These are phyloP conservation scores for Microthyrium microscopicum DNA, from an alignment of 2,329 filamentous ascomycete species.

Conservation along the genomic window DNA sequence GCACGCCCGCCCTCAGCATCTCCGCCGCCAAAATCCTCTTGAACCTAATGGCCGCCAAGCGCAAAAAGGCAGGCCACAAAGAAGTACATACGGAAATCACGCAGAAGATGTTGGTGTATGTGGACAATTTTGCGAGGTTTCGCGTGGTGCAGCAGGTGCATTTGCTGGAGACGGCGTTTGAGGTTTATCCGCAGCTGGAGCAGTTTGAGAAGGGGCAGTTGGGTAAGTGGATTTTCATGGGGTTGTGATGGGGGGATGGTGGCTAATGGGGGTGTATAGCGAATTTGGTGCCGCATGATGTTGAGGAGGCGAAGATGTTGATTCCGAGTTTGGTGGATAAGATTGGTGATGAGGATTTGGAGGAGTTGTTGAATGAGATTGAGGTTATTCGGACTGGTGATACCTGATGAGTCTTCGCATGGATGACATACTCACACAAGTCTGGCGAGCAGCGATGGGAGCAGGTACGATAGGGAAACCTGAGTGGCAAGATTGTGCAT, in stretches of 20 bases:
- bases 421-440: no score
- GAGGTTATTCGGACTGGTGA: conserved; percentile 26
- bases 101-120: conserved; percentile 76
- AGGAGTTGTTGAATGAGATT: conserved; percentile 79
- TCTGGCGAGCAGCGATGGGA: no score
- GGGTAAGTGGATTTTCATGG: conserved; percentile 36
- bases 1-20: conserved; percentile 79
- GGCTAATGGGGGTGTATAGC: conserved; percentile 37
- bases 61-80: conserved; percentile 63
- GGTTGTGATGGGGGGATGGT: background rate
- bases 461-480: no score
- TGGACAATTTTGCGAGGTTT: conserved; percentile 89
- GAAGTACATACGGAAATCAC: conserved; percentile 78
- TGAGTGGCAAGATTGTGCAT: no score
- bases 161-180: conserved; percentile 77
- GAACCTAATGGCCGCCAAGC: conserved; percentile 70
- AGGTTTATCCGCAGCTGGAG: conserved; percentile 61
- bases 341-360: conserved; percentile 74
- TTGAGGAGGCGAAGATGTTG: conserved; percentile 90
- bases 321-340: conserved; percentile 73
- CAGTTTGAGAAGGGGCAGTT: conserved; percentile 90
- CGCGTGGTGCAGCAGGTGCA: conserved; percentile 90
- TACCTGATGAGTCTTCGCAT: no score
- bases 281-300: conserved; percentile 77
- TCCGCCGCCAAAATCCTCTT: conserved; percentile 87